Evolutionary conservation across 2,329 filamentous ascomycete species (phyloP), one percentile per base, ranked within the genome.

Genomic region (Alternaria hordeiaustralica): DNA sequence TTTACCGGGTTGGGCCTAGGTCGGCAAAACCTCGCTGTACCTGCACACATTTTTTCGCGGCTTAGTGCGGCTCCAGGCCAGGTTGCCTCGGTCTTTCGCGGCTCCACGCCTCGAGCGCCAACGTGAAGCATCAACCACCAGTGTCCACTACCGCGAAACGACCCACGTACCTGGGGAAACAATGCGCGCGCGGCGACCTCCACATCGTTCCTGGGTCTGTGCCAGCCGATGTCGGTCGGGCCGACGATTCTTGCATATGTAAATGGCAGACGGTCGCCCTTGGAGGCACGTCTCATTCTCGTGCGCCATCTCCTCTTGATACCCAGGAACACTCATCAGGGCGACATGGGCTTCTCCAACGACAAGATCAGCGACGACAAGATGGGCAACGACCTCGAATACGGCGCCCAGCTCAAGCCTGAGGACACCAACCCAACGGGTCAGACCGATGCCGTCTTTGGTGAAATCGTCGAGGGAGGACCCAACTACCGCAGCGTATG

Each of bases 401-500:
- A 61, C 45, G 58, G 58, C 33, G 49, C 23, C 44, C 58, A 49
- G 12, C 58, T 61, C 18, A 61, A 61, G 33, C 15, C 58, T 8
- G 58, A 61, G 58, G 58, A 61, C 13, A 61, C 58, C 33, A 61
- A 61, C 33, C 7, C 58, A 6, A 53, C 56, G 15, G 58, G 58
- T 9, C 58, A 61, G 53, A 57, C 58, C 12, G 72, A 75, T 62
- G 72, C 66, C 50, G 80, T 92, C 58, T 83, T 85, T 61, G 91
- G 90, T 30, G 81, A 80, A 23, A 66, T 75, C 11, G 69, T 60
- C 2, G 72, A 74, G 50, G 73, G 71, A 59, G 82, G 86, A 43
- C 89, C 89, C 2, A 87, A 89, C 67, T 88, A 90, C 74, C 70
- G 92, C 25, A 66, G 64, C 53, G 71, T 73, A 66, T 45, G 73